Base-by-base conservation (phyloP, 805 yeast genomes). In the Ogataea haglerorum region DNA sequence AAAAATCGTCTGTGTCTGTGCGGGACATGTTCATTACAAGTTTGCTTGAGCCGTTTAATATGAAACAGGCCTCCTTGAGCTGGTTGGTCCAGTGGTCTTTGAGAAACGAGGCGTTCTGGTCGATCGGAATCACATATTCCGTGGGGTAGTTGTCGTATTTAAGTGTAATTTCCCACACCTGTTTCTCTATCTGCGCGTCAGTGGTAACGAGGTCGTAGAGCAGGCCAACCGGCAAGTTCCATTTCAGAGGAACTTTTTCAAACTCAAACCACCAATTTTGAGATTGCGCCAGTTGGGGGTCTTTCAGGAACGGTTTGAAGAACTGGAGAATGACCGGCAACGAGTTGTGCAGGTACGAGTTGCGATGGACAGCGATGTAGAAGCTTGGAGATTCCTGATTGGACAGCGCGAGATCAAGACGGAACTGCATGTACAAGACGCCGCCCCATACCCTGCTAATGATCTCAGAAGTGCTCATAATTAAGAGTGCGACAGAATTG, bases 181-280 rank as follows among this genome's bases (percentile, higher is more conserved):
- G 25, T 6, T 24, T 49, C 7, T 47, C 46, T 2, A 33, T 30
- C 31, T 43, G 35, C 2, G 37, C 33, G 4, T 40, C 45, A n/a
- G 45, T 37, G 22, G 49, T 40, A 1, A 41, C 38, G 23, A 45
- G 34, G 51, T 87, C 95, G 53, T 72, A 78, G 2, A 80, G 58
- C 4, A 83, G 62, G 0, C 95, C 95, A 1, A 81, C 59, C 0
- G 96, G 96, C 46, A 77, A 66, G 48, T 84, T 78, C 95, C 96
- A 88, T 36, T 73, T 70, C 22, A 89, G 46, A 0, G 93, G 88
- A 2, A 70, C 78, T 4, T 64, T 72, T 23, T 80, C 82, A 54
- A 68, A 73, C 47, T 78, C 87, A 25, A 87, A 67, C 95, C 95
- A 88, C 63, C 80, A 68, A 4, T 45, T 31, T 14, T 49, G 42